phyloP scores from a whole-genome alignment of 768 basidiomycete genomes.

The Mycena metata region DNA sequence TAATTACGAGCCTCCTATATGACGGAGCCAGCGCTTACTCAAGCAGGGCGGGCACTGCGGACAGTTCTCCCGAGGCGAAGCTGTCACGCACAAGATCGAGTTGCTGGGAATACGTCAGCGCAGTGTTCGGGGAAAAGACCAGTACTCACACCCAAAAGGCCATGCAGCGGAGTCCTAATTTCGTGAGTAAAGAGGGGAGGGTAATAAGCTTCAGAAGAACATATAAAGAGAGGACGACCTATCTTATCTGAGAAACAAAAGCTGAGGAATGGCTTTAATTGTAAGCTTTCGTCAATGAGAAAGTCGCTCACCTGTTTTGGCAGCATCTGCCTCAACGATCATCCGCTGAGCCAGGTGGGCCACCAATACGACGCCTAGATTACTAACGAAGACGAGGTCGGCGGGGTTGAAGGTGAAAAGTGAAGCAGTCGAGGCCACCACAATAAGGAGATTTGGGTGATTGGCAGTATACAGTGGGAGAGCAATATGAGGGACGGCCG shows the following conservation, averaged over 20 bases:
- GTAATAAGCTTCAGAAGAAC: not conserved
- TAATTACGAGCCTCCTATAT: not conserved
- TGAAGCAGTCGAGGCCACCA: slow-evolving; percentile 15
- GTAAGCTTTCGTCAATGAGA: not conserved
- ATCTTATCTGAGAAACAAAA: slow-evolving; percentile 34
- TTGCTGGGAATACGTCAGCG: slow-evolving; percentile 14
- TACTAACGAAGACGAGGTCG: slow-evolving; percentile 26
- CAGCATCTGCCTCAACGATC: slow-evolving; percentile 32
- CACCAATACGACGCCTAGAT: slow-evolving; percentile 24
- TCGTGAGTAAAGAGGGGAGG: slow-evolving; percentile 25
- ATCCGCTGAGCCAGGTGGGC: slow-evolving; percentile 13
- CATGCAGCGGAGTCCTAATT: slow-evolving; percentile 33
- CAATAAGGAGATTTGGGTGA: slow-evolving; percentile 26
- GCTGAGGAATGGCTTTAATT: slow-evolving; percentile 2
- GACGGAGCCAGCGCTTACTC: not conserved
- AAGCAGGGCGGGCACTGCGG: slow-evolving; percentile 13
- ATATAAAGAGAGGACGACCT: slow-evolving; percentile 5
- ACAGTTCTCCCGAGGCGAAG: slow-evolving; percentile 15
- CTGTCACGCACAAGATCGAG: slow-evolving; percentile 29
- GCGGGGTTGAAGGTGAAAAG: slow-evolving; percentile 18
- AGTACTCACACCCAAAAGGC: slow-evolving; percentile 27
- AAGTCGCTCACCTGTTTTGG: slow-evolving; percentile 21
- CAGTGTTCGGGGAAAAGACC: not conserved
- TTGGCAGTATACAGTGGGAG: slow-evolving; percentile 24
- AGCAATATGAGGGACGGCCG: slow-evolving; percentile 15